Percentiles rank a stretch among this genome's conserved stretches.
phyloP scores from a whole-genome alignment of 192 early-diverging fungal genomes.

The Jimgerdemannia flammicorona region DNA sequence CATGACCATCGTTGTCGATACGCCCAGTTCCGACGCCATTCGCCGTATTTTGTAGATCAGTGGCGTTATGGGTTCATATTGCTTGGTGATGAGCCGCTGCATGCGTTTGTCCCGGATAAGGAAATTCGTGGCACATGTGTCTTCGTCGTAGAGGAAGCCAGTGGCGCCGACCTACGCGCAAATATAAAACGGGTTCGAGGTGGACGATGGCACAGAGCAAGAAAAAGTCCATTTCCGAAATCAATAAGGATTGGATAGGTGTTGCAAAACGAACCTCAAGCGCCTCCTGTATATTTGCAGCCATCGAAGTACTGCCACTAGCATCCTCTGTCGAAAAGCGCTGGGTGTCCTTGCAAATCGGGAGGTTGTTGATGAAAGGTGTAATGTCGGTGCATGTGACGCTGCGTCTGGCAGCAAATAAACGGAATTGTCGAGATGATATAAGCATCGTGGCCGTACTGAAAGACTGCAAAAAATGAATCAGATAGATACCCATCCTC shows the following conservation, averaged over 20 bases:
- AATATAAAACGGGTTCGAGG: no score
- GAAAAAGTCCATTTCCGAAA: neutral
- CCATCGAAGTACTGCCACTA: constrained; percentile 55
- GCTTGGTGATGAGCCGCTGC: constrained; percentile 40
- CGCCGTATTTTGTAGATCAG: constrained; percentile 43
- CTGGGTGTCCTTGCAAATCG: constrained; percentile 36
- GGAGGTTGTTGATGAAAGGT: constrained; percentile 51
- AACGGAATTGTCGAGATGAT: no score
- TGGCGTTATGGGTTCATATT: constrained; percentile 55
- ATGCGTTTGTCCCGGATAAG: constrained; percentile 54
- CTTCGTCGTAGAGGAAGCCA: constrained; percentile 50
- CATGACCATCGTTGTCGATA: constrained; percentile 45
- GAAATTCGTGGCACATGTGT: constrained; percentile 61
- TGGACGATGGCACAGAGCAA: neutral
- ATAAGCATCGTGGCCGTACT: neutral
- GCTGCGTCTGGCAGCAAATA: constrained; percentile 4
- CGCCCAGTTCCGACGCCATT: constrained; percentile 29
- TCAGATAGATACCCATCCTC: constrained; percentile 39
- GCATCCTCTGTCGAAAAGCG: constrained; percentile 45
- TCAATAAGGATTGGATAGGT: neutral
- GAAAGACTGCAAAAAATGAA: neutral
- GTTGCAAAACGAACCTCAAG: constrained; percentile 23
- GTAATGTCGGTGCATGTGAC: constrained; percentile 43
- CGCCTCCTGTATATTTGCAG: constrained; percentile 51
- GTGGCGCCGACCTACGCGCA: constrained; percentile 14